These are phyloP conservation scores for Phyllosticta ampelicida DNA, from an alignment of 2,329 filamentous ascomycete genomes.

Conservation along the genomic window DNA sequence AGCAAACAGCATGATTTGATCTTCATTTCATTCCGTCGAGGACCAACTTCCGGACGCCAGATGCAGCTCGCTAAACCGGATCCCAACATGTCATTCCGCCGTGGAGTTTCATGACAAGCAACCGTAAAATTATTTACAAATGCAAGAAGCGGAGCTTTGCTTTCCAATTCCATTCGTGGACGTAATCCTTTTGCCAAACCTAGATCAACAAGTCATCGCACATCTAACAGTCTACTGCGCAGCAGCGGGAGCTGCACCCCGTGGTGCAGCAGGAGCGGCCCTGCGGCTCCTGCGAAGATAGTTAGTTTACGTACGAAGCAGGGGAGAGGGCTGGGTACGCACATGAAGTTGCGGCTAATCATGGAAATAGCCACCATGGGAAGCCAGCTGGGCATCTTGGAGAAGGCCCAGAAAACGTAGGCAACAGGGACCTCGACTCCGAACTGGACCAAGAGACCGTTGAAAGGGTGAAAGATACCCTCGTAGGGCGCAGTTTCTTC, in stretches of 20 bases:
- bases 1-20: neutral
- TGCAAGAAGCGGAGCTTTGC: neutral
- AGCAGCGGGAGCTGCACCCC: slow-evolving; percentile 1
- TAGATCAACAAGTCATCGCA: neutral
- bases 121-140: slow-evolving; percentile 9
- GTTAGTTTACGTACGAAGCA: neutral
- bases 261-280: neutral
- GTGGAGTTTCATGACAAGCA: slow-evolving; percentile 9
- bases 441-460: slow-evolving; percentile 54
- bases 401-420: slow-evolving; percentile 54
- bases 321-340: slow-evolving; percentile 30
- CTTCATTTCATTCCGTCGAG: neutral
- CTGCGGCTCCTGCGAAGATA: slow-evolving; percentile 1
- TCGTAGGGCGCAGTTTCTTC: slow-evolving; percentile 44
- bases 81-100: slow-evolving; percentile 7
- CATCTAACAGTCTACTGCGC: neutral
- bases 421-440: slow-evolving; percentile 53
- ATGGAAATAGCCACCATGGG: slow-evolving; percentile 70
- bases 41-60: slow-evolving; percentile 6
- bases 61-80: neutral
- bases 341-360: slow-evolving; percentile 66
- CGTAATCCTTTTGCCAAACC: neutral
- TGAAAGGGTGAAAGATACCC: slow-evolving; percentile 66
- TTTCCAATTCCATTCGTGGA: neutral
- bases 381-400: slow-evolving; percentile 55